Evolutionary conservation across 306 rosid genomes (phyloP).

Genomic region (Prunus fruticosa): DNA sequence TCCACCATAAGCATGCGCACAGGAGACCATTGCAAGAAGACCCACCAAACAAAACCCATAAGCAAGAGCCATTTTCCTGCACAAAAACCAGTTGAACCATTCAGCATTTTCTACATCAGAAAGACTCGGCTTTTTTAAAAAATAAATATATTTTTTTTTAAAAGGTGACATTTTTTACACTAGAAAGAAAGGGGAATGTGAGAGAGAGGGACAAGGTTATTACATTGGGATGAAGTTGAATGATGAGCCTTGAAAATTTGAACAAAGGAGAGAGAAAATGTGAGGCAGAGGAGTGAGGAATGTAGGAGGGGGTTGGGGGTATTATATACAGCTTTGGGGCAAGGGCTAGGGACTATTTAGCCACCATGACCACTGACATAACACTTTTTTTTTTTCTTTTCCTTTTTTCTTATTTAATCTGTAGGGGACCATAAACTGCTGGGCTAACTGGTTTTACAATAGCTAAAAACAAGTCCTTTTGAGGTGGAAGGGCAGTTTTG

Average conservation of each 20-base stretch:
- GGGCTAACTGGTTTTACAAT: background rate
- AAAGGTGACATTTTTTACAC: background rate
- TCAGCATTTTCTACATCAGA: background rate
- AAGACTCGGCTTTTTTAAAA: too few relatives aligned
- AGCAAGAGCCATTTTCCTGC: constrained; percentile 64
- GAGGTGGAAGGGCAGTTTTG: constrained; percentile 29
- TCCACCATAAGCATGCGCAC: constrained; percentile 51
- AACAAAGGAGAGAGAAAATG: constrained; percentile 15
- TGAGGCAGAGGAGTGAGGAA: constrained; percentile 48
- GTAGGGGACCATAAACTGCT: constrained; percentile 38
- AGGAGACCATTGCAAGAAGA: constrained; percentile 50
- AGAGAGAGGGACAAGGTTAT: constrained; percentile 16
- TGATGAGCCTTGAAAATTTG: constrained; percentile 13
- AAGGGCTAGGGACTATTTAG: constrained; percentile 9
- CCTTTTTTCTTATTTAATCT: constrained; percentile 2
- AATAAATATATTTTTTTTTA: too few relatives aligned
- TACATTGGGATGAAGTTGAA: constrained; percentile 28
- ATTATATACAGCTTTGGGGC: constrained; percentile 50
- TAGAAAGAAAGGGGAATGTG: background rate
- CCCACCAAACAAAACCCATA: constrained; percentile 37
- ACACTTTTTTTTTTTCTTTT: background rate
- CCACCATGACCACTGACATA: constrained; percentile 31
- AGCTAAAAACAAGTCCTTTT: background rate
- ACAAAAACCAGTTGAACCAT: constrained; percentile 25
- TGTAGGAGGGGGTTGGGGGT: constrained; percentile 4